Conservation (phyloP, 2,329 filamentous ascomycete genomes). For the Didymella sp. region DNA sequence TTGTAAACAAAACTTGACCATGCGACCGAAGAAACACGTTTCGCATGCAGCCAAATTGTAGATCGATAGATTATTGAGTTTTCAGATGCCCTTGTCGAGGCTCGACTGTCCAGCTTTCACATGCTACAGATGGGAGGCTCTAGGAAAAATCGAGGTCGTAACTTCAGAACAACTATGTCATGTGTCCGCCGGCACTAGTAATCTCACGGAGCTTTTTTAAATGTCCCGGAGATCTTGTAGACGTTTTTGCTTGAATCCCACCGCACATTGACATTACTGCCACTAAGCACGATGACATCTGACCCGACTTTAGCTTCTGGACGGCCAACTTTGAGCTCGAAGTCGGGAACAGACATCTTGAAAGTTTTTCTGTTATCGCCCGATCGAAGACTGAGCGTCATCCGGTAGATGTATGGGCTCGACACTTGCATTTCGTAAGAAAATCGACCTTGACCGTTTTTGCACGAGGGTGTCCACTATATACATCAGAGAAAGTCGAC, state of each 20-base stretch:
- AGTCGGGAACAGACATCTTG: neutral
- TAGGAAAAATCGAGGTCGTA: no score
- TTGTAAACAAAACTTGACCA: no score
- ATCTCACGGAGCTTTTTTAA: no score
- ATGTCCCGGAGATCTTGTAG: neutral
- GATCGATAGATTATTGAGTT: no score
- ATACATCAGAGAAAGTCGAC: no score
- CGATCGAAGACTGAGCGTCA: neutral
- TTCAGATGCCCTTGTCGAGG: no score
- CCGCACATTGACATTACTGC: neutral
- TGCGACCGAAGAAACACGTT: no score
- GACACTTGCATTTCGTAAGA: neutral
- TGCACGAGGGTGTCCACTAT: neutral
- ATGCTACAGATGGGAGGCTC: no score
- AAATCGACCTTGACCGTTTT: neutral
- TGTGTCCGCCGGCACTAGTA: no score
- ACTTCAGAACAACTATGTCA: no score
- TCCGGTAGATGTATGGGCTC: neutral
- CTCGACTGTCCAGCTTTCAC: no score
- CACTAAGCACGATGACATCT: neutral
- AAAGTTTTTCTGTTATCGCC: neutral
- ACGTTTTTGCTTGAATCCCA: neutral
- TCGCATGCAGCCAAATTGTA: no score
- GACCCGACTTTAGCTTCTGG: neutral
- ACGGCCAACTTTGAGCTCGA: neutral